Percentiles rank a stretch among this genome's conserved stretches.
phyloP scores from a whole-genome alignment of 495 filamentous ascomycete genomes.

The Gamarada debralockiae region DNA sequence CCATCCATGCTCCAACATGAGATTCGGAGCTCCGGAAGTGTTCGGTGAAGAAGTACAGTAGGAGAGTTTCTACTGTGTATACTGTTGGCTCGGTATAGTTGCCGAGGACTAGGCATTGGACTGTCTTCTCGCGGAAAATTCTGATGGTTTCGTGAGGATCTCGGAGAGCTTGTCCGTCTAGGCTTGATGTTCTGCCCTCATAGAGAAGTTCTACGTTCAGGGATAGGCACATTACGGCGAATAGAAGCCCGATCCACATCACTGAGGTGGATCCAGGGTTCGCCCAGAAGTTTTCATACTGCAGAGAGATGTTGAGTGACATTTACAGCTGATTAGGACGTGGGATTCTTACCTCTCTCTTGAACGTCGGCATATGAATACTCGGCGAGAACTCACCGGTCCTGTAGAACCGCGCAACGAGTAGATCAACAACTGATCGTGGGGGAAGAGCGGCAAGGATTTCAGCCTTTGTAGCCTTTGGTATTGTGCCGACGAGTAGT shows the following conservation, averaged over 20 bases:
- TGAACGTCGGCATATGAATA: slow-evolving; percentile 42
- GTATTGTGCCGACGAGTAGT: slow-evolving; percentile 14
- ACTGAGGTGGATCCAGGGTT: slow-evolving; percentile 32
- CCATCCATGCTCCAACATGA: slow-evolving; percentile 44
- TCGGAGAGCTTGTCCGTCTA: neutral
- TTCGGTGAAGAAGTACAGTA: slow-evolving; percentile 42
- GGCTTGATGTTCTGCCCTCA: neutral
- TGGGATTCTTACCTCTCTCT: slow-evolving; percentile 21
- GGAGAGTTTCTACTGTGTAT: slow-evolving; percentile 42
- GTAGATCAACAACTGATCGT: slow-evolving; percentile 31
- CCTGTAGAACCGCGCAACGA: neutral
- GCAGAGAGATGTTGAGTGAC: neutral
- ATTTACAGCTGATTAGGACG: neutral
- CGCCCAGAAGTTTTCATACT: slow-evolving; percentile 46
- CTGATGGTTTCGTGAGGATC: slow-evolving; percentile 16
- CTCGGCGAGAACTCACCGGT: slow-evolving; percentile 15
- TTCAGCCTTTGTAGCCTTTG: slow-evolving; percentile 27
- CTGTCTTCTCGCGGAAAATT: slow-evolving; percentile 11
- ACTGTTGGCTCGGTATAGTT: slow-evolving; percentile 41
- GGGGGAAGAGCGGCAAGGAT: slow-evolving; percentile 38
- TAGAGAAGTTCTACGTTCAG: neutral
- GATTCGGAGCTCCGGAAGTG: slow-evolving; percentile 39
- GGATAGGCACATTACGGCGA: slow-evolving; percentile 30
- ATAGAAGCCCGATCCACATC: slow-evolving; percentile 45
- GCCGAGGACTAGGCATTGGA: slow-evolving; percentile 39